phyloP scores from a whole-genome alignment of 257 asterid genomes.

The Ocimum tenuiflorum region DNA sequence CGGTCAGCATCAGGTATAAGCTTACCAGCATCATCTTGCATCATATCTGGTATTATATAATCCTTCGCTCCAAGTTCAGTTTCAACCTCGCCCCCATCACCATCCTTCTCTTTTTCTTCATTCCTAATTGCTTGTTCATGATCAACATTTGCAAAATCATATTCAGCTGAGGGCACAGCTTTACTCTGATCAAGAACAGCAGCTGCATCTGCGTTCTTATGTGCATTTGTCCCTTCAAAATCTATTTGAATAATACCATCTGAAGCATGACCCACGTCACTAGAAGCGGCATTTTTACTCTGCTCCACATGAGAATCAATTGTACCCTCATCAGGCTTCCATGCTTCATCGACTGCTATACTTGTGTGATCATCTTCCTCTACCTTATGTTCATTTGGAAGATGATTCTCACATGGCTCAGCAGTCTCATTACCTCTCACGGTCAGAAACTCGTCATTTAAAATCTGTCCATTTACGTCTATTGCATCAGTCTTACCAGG shows the following conservation, averaged over 20 bases:
- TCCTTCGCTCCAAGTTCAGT: constrained; percentile 27
- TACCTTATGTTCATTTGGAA: constrained; percentile 21
- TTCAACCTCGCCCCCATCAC: constrained; percentile 28
- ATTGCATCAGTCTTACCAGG: constrained; percentile 17
- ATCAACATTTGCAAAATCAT: constrained; percentile 30
- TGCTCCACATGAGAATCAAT: not conserved
- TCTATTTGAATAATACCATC: constrained; percentile 19
- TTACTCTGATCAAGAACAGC: constrained; percentile 31
- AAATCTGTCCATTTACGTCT: constrained; percentile 23
- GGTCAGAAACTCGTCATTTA: constrained; percentile 20
- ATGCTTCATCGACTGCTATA: constrained; percentile 7
- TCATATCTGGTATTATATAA: constrained; percentile 21
- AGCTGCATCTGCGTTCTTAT: constrained; percentile 21
- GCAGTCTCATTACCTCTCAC: constrained; percentile 29
- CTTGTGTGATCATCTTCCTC: constrained; percentile 22
- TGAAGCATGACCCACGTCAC: constrained; percentile 24
- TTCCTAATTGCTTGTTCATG: constrained; percentile 28
- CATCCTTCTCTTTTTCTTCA: constrained; percentile 32
- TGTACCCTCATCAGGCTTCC: not conserved
- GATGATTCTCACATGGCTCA: constrained; percentile 26
- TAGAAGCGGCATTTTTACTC: not conserved
- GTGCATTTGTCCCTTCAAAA: constrained; percentile 25
- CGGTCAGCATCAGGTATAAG: constrained; percentile 22
- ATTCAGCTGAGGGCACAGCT: constrained; percentile 27
- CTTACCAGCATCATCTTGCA: constrained; percentile 33